Percentiles rank a stretch among this genome's conserved stretches.
phyloP scores from a whole-genome alignment of 805 yeast genomes.

The Suhomyces sp. region DNA sequence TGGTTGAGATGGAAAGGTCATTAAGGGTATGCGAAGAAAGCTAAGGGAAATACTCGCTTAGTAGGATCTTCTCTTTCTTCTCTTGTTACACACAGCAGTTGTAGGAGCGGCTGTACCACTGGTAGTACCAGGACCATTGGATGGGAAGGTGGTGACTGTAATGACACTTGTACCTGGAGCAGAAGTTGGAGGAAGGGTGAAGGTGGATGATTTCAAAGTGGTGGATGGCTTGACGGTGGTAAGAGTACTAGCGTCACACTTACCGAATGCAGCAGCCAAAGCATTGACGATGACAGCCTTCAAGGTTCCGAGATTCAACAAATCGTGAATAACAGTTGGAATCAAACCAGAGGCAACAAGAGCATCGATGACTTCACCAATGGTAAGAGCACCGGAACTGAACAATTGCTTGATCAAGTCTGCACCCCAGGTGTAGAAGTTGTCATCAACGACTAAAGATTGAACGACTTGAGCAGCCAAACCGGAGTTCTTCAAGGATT shows the following conservation, averaged over 20 bases:
- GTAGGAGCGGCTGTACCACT: constrained; percentile 11
- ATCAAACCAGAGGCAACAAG: constrained; percentile 38
- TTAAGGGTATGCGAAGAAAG: too few species aligned
- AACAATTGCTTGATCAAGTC: constrained; percentile 32
- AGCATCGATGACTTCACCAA: constrained; percentile 28
- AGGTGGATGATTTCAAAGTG: constrained; percentile 19
- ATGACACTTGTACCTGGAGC: too few species aligned
- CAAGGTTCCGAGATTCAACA: constrained; percentile 39
- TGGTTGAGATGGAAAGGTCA: too few species aligned
- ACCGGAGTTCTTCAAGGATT: constrained; percentile 44
- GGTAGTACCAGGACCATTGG: constrained; percentile 10
- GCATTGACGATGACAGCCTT: constrained; percentile 42
- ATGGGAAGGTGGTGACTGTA: too few species aligned
- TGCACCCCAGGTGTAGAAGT: constrained; percentile 40
- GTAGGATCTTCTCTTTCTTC: constrained; percentile 29
- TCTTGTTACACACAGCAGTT: constrained; percentile 16
- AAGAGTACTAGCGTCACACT: constrained; percentile 33
- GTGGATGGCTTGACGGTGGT: constrained; percentile 26
- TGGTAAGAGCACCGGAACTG: constrained; percentile 26
- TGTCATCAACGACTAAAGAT: constrained; percentile 36
- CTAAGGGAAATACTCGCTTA: constrained; percentile 10
- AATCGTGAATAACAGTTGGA: constrained; percentile 35
- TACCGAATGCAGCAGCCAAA: constrained; percentile 41
- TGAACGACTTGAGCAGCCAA: constrained; percentile 40
- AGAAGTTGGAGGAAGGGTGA: constrained; percentile 12